These are phyloP conservation scores for Sugiyamaella neomexicana DNA, from an alignment of 1,139 yeast genomes.

Conservation along the genomic window DNA sequence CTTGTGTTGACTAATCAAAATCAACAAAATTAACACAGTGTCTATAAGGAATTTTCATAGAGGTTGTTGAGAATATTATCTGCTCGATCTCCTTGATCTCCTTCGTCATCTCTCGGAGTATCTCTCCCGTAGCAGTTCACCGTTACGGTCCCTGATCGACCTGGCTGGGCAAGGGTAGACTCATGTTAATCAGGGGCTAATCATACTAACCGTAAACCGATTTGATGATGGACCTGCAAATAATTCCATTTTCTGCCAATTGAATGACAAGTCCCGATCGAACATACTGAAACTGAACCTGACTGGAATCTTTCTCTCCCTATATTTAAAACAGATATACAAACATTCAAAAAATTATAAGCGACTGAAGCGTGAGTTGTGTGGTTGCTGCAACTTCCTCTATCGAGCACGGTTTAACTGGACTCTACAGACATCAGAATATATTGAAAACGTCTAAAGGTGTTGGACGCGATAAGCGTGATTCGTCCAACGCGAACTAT, in stretches of 20 bases:
- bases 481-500: no score
- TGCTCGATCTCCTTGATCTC: no score
- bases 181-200: conserved; percentile 1
- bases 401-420: no score
- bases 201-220: not conserved
- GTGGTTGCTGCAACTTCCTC: no score
- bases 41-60: no score
- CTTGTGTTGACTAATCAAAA: not conserved
- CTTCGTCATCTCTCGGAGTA: not conserved
- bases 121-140: not conserved
- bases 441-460: no score
- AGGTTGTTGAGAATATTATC: no score
- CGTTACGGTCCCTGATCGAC: not conserved
- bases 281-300: not conserved
- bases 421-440: no score
- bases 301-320: not conserved
- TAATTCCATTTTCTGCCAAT: not conserved
- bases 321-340: no score
- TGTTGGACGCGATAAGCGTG: no score
- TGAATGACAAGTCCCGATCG: not conserved
- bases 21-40: not conserved
- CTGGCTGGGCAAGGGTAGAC: not conserved
- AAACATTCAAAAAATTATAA: no score
- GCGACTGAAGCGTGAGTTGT: no score
- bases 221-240: not conserved